phyloP scores from a whole-genome alignment of 257 asterid species.

The Solanum chiquidenum region DNA sequence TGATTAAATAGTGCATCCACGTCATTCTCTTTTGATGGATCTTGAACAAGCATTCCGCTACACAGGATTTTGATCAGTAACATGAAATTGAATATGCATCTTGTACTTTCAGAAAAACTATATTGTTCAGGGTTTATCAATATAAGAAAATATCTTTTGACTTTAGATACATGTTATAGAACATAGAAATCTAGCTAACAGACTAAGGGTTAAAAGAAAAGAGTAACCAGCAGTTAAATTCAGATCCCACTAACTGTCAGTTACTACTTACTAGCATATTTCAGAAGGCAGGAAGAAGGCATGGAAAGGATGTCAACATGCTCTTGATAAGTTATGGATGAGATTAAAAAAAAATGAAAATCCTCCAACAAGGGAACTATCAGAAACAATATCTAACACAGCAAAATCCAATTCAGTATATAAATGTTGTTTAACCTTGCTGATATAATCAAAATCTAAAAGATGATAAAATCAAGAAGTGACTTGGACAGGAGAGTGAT shows the following conservation, averaged over 20 bases:
- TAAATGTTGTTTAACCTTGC: no score
- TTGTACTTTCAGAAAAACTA: background rate
- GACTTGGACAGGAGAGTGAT: no score
- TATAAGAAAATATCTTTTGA: background rate
- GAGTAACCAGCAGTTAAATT: background rate
- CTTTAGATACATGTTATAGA: background rate
- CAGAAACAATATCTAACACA: no score
- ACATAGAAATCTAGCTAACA: background rate
- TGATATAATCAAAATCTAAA: no score
- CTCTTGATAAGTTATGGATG: no score
- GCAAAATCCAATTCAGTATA: no score
- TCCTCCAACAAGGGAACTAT: no score
- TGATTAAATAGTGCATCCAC: conserved; percentile 56
- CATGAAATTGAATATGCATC: background rate
- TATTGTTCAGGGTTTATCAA: background rate
- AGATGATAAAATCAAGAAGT: no score
- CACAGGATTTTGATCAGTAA: conserved; percentile 1
- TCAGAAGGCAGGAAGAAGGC: no score
- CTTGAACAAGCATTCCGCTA: conserved; percentile 85
- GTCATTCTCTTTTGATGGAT: conserved; percentile 43
- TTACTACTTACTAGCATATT: no score
- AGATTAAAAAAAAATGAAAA: no score
- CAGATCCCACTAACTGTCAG: background rate
- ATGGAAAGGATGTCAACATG: no score
- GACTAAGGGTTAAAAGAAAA: background rate